Conservation (phyloP, 352 stramenopile species). For the Aphanomyces cochlioides region DNA sequence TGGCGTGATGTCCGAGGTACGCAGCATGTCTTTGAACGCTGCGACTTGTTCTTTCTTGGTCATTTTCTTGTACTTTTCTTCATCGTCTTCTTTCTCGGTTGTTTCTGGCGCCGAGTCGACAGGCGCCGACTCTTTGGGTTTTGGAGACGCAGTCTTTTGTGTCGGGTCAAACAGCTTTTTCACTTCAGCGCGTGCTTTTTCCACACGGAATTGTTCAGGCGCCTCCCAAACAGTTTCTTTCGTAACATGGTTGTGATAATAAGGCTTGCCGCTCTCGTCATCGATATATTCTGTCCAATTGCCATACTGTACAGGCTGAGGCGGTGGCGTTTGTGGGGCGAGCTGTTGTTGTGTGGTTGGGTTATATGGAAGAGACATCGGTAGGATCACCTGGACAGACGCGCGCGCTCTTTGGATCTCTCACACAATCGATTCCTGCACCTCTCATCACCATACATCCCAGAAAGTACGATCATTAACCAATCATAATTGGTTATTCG, state of each 20-base stretch:
- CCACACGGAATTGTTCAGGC: slow-evolving; percentile 70
- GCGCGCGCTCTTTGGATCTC: no score
- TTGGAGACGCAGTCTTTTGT: slow-evolving; percentile 36
- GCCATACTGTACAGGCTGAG: not conserved
- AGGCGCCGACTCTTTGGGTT: slow-evolving; percentile 23
- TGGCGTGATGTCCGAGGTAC: slow-evolving; percentile 60
- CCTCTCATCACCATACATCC: not conserved
- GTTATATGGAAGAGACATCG: slow-evolving; percentile 17
- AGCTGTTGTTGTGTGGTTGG: slow-evolving; percentile 5
- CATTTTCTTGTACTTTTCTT: slow-evolving; percentile 49
- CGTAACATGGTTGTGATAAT: slow-evolving; percentile 78
- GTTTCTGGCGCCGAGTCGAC: slow-evolving; percentile 15
- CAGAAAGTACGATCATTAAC: not conserved
- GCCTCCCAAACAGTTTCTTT: slow-evolving; percentile 79
- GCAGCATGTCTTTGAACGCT: slow-evolving; percentile 68
- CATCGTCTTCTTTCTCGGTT: slow-evolving; percentile 26
- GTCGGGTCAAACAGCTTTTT: slow-evolving; percentile 53
- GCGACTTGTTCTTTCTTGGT: slow-evolving; percentile 47
- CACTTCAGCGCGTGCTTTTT: slow-evolving; percentile 64
- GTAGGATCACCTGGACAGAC: slow-evolving; percentile 11
- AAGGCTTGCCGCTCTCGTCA: slow-evolving; percentile 55
- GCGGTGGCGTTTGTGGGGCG: not conserved
- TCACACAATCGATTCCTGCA: no score
- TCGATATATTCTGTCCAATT: slow-evolving; percentile 79
- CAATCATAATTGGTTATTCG: no score